Conservation (phyloP, 345 rosid genomes). For the Euphorbia lathyris region DNA sequence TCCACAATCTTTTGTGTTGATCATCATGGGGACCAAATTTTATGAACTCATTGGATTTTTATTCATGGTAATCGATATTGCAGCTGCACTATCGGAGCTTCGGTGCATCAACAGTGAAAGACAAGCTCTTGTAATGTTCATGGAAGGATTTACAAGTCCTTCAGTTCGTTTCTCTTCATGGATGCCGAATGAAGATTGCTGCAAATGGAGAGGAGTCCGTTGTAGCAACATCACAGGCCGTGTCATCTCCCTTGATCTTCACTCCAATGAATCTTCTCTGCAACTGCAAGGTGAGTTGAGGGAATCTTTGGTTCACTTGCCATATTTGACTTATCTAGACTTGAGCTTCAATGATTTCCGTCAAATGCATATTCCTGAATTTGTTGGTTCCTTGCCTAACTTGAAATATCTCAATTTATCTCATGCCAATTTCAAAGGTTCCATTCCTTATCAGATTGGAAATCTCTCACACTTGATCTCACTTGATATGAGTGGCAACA, state of each 20-base stretch:
- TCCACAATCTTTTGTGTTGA: not conserved
- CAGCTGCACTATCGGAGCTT: not conserved
- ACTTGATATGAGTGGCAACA: not conserved
- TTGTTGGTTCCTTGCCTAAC: not conserved
- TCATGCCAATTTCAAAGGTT: not conserved
- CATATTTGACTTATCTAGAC: not conserved
- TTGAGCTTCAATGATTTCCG: not conserved
- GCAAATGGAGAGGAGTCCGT: not conserved
- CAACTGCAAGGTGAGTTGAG: not conserved
- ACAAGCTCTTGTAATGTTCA: not conserved
- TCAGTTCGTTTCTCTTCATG: not conserved
- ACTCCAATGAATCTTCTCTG: not conserved
- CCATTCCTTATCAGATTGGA: not conserved
- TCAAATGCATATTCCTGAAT: not conserved
- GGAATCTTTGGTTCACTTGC: not conserved
- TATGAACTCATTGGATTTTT: not conserved
- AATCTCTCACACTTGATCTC: not conserved
- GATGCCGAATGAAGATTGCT: not conserved
- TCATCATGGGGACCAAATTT: not conserved
- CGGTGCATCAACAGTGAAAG: not conserved
- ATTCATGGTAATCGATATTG: not conserved
- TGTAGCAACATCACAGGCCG: not conserved
- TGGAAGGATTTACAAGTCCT: no score
- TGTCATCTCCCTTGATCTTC: not conserved
- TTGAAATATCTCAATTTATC: slow-evolving; percentile 1